Percentiles rank a stretch among this genome's conserved stretches.
Conservation (phyloP, 2,329 filamentous ascomycete genomes). For the Chrysoporthe cubensis region DNA sequence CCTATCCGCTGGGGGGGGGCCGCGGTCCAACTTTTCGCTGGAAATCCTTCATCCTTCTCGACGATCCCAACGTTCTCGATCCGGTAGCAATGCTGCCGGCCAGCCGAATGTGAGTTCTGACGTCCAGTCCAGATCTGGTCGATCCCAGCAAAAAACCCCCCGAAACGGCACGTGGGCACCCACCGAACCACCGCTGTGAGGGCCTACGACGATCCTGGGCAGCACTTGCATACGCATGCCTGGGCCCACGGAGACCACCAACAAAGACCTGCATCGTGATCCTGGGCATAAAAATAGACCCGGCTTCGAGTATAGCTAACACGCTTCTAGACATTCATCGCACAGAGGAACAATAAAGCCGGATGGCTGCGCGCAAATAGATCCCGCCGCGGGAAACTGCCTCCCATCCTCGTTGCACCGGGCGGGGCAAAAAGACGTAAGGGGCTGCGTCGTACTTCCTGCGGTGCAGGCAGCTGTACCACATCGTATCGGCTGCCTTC, state of each 20-base stretch:
- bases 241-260: neutral
- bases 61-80: neutral
- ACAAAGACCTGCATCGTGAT: neutral
- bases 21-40: neutral
- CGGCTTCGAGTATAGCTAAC: neutral
- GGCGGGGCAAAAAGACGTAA: neutral
- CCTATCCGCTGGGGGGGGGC: neutral
- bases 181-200: neutral
- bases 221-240: neutral
- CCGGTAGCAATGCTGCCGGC: neutral
- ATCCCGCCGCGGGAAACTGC: constrained; percentile 1
- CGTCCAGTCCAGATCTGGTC: neutral
- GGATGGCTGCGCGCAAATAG: neutral
- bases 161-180: constrained; percentile 1
- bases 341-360: neutral
- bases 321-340: neutral
- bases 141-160: neutral
- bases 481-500: neutral
- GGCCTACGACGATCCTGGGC: neutral
- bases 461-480: neutral
- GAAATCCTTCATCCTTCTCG: neutral
- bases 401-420: neutral
- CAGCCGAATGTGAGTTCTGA: neutral
- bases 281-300: neutral
- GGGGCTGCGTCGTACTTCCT: constrained; percentile 2